A percentile compares a stretch with the other conserved stretches of the same genome.
Evolutionary conservation across 2,329 filamentous ascomycete species (phyloP).

Genomic region (Aspergillus tamarii): DNA sequence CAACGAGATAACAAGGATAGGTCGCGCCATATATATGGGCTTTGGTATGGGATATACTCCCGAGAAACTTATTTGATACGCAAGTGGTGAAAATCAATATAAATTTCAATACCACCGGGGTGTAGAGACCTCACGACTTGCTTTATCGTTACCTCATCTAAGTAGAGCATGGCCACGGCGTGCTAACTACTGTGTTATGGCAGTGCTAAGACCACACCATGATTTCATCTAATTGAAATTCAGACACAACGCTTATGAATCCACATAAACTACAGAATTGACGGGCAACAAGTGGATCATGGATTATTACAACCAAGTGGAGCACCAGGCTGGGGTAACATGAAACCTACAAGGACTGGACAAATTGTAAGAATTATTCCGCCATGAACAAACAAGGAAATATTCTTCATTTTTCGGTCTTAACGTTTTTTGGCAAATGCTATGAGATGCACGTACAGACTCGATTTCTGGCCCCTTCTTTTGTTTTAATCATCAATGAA

Average conservation of each 20-base stretch:
- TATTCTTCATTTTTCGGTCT: conserved; percentile 7
- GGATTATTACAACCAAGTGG: neutral
- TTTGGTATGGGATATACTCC: neutral
- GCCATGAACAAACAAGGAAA: conserved; percentile 5
- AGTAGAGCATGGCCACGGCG: neutral
- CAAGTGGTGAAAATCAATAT: neutral
- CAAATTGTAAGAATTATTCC: neutral
- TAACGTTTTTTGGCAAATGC: conserved; percentile 7
- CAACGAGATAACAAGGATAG: too few species aligned
- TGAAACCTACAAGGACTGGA: neutral
- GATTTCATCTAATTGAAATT: neutral
- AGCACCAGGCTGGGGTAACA: neutral
- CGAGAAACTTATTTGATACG: neutral
- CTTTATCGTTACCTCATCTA: neutral
- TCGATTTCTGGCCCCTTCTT: conserved; percentile 31
- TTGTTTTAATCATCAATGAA: conserved; percentile 34
- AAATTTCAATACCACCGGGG: neutral
- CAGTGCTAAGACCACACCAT: neutral
- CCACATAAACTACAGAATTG: neutral
- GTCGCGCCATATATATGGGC: neutral
- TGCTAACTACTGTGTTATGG: neutral
- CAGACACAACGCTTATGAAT: neutral
- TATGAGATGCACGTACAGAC: conserved; percentile 16
- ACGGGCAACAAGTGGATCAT: neutral
- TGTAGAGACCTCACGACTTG: neutral